phyloP scores from a whole-genome alignment of 345 rosid genomes.

The Carallia pectinifolia region DNA sequence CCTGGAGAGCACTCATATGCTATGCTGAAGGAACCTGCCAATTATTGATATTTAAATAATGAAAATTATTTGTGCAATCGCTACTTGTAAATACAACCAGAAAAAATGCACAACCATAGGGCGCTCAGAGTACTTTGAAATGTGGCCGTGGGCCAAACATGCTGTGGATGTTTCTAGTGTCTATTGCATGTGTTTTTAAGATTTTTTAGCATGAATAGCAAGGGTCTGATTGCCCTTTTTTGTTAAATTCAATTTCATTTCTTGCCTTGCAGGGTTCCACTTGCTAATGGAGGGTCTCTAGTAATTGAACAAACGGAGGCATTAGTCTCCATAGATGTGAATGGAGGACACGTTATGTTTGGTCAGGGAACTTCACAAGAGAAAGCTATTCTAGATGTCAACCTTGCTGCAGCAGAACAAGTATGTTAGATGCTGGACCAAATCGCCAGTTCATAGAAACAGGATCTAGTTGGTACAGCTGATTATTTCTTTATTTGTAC shows the following conservation, averaged over 20 bases:
- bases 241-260: constrained; percentile 8
- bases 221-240: not conserved
- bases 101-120: too few relatives aligned
- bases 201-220: not conserved
- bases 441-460: constrained; percentile 7
- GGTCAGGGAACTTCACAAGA: constrained; percentile 88
- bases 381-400: constrained; percentile 88
- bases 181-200: not conserved
- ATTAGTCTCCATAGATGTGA: constrained; percentile 93
- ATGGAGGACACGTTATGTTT: constrained; percentile 96
- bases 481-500: constrained; percentile 4
- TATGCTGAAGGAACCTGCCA: not conserved
- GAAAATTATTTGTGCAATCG: not conserved
- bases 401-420: constrained; percentile 90
- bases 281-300: constrained; percentile 86
- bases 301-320: constrained; percentile 99
- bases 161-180: not conserved
- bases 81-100: too few relatives aligned
- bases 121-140: too few relatives aligned
- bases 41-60: not conserved
- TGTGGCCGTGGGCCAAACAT: too few relatives aligned
- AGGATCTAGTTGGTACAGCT: not conserved
- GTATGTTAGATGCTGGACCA: constrained; percentile 40
- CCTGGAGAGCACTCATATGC: not conserved
- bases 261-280: constrained; percentile 65